Percentiles rank a stretch among this genome's conserved stretches.
phyloP scores from a whole-genome alignment of 768 basidiomycete species.

The Boletus huronensis region DNA sequence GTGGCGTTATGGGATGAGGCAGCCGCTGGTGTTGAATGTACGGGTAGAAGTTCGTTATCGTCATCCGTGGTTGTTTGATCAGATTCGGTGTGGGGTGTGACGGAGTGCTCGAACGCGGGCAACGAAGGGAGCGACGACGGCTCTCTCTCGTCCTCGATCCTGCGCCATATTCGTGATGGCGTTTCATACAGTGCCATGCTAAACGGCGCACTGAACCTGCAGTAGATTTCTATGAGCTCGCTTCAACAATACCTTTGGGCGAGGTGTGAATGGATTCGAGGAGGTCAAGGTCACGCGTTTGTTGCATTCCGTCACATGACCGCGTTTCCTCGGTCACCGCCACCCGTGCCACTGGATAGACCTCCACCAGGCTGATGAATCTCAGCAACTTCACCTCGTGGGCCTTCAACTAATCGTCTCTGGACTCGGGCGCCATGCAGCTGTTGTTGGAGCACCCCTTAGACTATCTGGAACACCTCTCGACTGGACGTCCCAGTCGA shows the following conservation, averaged over 20 bases:
- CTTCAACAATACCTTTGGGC: not conserved
- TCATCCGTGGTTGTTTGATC: constrained; percentile 40
- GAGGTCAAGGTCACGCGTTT: constrained; percentile 15
- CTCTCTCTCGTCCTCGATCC: constrained; percentile 74
- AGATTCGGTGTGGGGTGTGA: constrained; percentile 35
- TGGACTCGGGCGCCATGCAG: no score
- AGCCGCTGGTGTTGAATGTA: constrained; percentile 65
- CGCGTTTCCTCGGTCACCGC: constrained; percentile 8
- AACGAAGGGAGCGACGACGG: constrained; percentile 82
- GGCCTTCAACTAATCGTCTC: no score
- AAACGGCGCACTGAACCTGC: not conserved
- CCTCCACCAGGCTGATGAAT: no score
- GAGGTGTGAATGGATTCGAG: not conserved
- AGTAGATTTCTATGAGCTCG: not conserved
- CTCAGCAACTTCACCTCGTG: no score
- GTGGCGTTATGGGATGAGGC: constrained; percentile 48
- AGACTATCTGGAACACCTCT: no score
- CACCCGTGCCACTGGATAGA: no score
- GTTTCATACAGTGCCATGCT: constrained; percentile 64
- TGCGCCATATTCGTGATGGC: constrained; percentile 79
- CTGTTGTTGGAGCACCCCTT: no score
- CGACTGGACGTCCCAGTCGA: no score
- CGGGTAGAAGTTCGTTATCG: constrained; percentile 45
- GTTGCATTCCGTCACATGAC: constrained; percentile 22
- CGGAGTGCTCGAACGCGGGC: constrained; percentile 66